phyloP scores from a whole-genome alignment of 441 rosid species.

The Metrosideros polymorpha region DNA sequence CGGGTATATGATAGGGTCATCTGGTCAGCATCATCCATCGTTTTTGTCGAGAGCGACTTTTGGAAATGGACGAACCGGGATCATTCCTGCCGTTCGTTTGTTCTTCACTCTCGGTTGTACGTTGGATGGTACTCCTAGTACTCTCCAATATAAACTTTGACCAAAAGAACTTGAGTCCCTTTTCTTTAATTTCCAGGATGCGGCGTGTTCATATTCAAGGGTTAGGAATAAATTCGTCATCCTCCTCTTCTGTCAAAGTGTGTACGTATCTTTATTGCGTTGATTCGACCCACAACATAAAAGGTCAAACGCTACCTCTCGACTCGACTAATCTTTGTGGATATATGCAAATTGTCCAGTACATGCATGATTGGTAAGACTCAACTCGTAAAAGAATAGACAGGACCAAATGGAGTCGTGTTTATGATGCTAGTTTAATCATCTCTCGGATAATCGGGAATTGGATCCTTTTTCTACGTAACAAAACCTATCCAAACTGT shows the following conservation, averaged over 20 bases:
- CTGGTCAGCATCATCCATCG: background rate
- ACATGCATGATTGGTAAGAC: too few species aligned
- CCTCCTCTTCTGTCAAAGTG: background rate
- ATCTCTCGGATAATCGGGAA: background rate
- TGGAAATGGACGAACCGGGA: background rate
- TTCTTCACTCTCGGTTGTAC: background rate
- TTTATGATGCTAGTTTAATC: background rate
- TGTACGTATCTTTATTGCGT: background rate
- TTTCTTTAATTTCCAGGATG: background rate
- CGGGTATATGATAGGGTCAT: background rate
- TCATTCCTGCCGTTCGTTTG: background rate
- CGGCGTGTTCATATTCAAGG: background rate
- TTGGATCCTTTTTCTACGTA: background rate
- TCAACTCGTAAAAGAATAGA: background rate
- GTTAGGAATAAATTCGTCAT: background rate
- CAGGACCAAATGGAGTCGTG: accelerated
- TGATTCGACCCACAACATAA: too few species aligned
- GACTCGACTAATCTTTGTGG: background rate
- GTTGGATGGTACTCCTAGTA: background rate
- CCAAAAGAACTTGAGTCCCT: background rate
- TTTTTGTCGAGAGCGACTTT: background rate
- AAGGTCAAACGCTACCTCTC: background rate
- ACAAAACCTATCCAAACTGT: background rate
- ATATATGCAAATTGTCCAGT: too few species aligned
- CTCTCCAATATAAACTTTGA: background rate